These are phyloP conservation scores for Stevia rebaudiana DNA, from an alignment of 140 eudicot species.

Conservation along the genomic window DNA sequence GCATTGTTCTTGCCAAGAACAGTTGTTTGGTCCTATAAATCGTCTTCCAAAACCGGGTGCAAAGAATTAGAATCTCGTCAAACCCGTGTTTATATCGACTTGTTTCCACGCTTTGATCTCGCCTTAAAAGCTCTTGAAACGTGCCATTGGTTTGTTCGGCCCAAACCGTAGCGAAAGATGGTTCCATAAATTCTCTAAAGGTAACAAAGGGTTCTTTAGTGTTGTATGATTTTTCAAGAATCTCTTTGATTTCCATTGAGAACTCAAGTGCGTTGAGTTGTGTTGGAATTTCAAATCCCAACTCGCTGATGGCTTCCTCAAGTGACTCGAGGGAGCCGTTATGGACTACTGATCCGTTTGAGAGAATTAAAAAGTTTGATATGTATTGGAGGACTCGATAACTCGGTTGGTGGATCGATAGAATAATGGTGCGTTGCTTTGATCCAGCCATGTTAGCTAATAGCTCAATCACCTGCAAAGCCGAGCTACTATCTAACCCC, in stretches of 20 bases:
- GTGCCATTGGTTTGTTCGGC: slow-evolving; percentile 28
- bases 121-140: slow-evolving; percentile 30
- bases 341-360: slow-evolving; percentile 63
- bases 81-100: slow-evolving; percentile 14
- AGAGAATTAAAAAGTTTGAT: slow-evolving; percentile 68
- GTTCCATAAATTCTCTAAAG: slow-evolving; percentile 25
- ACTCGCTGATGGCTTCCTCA: slow-evolving; percentile 48
- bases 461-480: slow-evolving; percentile 84
- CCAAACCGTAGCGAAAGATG: slow-evolving; percentile 31
- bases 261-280: slow-evolving; percentile 79
- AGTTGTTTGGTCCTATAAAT: slow-evolving; percentile 86
- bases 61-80: slow-evolving; percentile 54
- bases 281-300: slow-evolving; percentile 62
- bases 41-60: slow-evolving; percentile 73
- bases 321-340: slow-evolving; percentile 65
- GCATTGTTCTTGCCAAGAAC: slow-evolving; percentile 89
- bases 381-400: slow-evolving; percentile 69
- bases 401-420: slow-evolving; percentile 96
- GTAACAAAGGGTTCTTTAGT: slow-evolving; percentile 25
- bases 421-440: slow-evolving; percentile 59
- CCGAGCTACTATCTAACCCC: slow-evolving; percentile 86
- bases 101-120: slow-evolving; percentile 15
- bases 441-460: slow-evolving; percentile 66
- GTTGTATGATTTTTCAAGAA: slow-evolving; percentile 44
- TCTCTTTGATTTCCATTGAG: slow-evolving; percentile 75